These are phyloP conservation scores for Orbilia blumenaviensis DNA, from an alignment of 2,329 filamentous ascomycete species.

Conservation along the genomic window DNA sequence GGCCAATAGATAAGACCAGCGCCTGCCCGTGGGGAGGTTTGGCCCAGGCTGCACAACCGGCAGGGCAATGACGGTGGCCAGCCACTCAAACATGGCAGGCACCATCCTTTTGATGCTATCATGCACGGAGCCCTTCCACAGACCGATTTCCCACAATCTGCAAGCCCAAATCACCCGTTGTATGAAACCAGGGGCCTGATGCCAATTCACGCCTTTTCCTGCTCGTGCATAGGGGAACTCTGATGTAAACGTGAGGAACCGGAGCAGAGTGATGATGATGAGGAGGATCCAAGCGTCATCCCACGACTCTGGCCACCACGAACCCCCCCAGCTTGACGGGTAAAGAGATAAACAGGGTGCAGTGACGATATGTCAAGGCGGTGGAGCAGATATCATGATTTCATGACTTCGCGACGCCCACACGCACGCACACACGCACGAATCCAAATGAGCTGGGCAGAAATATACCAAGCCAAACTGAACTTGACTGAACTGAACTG, in stretches of 20 bases:
- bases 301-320: slow-evolving; percentile 22
- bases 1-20: slow-evolving; percentile 52
- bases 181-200: slow-evolving; percentile 52
- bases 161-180: slow-evolving; percentile 52
- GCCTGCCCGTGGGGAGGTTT: slow-evolving; percentile 45
- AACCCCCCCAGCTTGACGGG: slow-evolving; percentile 28
- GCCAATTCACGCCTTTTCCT: slow-evolving; percentile 41
- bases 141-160: slow-evolving; percentile 30
- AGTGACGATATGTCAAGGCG: slow-evolving; percentile 9
- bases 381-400: slow-evolving; percentile 1
- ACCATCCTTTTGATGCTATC: slow-evolving; percentile 6
- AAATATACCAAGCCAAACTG: too few relatives aligned
- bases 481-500: not conserved
- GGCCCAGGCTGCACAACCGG: slow-evolving; percentile 28
- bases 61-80: too few relatives aligned
- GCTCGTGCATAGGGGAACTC: slow-evolving; percentile 5
- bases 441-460: too few relatives aligned
- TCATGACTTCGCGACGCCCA: slow-evolving; percentile 15
- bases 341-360: slow-evolving; percentile 35
- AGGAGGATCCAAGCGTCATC: slow-evolving; percentile 38
- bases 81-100: slow-evolving; percentile 11
- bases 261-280: too few relatives aligned
- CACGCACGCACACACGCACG: too few relatives aligned
- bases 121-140: slow-evolving; percentile 22
- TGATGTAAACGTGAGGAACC: slow-evolving; percentile 10